Percentiles rank a stretch among this genome's conserved stretches.
These are phyloP conservation scores for Arthroderma uncinatum DNA, from an alignment of 2,329 filamentous ascomycete genomes.

Conservation along the genomic window DNA sequence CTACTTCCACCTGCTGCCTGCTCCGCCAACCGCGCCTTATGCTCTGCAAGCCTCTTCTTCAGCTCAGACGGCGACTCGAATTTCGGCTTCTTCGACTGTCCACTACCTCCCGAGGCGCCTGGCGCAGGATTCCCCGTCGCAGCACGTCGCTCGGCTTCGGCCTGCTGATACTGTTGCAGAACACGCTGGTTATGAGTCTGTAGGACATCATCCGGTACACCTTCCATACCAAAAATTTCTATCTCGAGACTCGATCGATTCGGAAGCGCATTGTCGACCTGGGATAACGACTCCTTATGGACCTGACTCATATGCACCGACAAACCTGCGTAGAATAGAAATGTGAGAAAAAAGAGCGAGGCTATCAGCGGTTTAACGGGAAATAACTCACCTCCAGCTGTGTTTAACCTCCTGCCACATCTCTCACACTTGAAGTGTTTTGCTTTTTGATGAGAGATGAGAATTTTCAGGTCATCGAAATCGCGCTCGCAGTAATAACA, in stretches of 20 bases:
- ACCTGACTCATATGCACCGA: slow-evolving; percentile 97
- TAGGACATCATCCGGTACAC: slow-evolving; percentile 76
- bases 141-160: slow-evolving; percentile 69
- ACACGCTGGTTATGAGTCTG: slow-evolving; percentile 79
- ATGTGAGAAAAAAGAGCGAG: slow-evolving; percentile 4
- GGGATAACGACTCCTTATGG: slow-evolving; percentile 80
- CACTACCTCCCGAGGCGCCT: slow-evolving; percentile 38
- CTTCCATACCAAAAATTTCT: slow-evolving; percentile 98
- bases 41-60: slow-evolving; percentile 67
- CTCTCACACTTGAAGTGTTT: slow-evolving; percentile 97
- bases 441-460: slow-evolving; percentile 96
- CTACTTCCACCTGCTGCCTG: slow-evolving; percentile 44
- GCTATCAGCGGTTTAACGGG: neutral
- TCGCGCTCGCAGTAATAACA: slow-evolving; percentile 99
- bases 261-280: slow-evolving; percentile 83
- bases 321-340: slow-evolving; percentile 50
- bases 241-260: slow-evolving; percentile 77
- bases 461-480: slow-evolving; percentile 92
- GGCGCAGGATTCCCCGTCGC: slow-evolving; percentile 74
- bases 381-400: slow-evolving; percentile 66
- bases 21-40: slow-evolving; percentile 54
- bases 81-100: slow-evolving; percentile 52
- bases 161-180: slow-evolving; percentile 72
- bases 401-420: slow-evolving; percentile 81
- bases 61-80: slow-evolving; percentile 66